Evolutionary conservation across 768 basidiomycete genomes (phyloP), one percentile per base, ranked within the genome.

Genomic region (Paxillus involutus): DNA sequence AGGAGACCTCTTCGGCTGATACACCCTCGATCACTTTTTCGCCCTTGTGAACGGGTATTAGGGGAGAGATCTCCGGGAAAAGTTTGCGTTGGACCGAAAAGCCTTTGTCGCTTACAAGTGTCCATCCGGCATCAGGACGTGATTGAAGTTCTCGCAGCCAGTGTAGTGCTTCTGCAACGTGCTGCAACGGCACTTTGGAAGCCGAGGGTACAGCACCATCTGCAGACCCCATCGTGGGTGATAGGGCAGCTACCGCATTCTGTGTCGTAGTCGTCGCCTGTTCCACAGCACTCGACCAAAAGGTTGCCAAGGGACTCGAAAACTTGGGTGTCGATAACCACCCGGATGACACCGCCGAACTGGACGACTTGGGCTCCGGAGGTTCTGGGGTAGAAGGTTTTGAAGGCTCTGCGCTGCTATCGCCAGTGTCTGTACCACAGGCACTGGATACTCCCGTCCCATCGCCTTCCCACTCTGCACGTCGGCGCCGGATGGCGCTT

Each of bases 21-120:
- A 95, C 82, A 4, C 94, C 94, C 66, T 98, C 91, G 47, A 98
- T 87, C 56, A 98, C 92, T 71, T 91, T 91, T 65, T 88, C 85
- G 0, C 91, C 94, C 60, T 86, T 88, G 69, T 93, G 88, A 3
- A 98, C 84, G 0, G 93, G 92, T 32, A 94, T 83, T 49, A 82
- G 75, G 1, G 88, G 78, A 6, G 93, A 96, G 6, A 96, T 80
- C 50, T 88, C 85, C 0, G 89, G 79, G 7, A 83, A 80, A n/a
- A 86, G 69, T 64, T 88, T 89, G 63, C 86, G 85, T 57, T 90
- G 83, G 14, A 96, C 79, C 3, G 86, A 75, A 33, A 94, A 71
- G 6, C 85, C 90, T 59, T 89, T 89, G 53, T 91, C 89, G 47
- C 80, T 82, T 29, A 94, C 80, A 11, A 84, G 70, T 17, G 84